These are phyloP conservation scores for Dictyostelium purpureum DNA, from an alignment of 78 protist species.

Conservation along the genomic window DNA sequence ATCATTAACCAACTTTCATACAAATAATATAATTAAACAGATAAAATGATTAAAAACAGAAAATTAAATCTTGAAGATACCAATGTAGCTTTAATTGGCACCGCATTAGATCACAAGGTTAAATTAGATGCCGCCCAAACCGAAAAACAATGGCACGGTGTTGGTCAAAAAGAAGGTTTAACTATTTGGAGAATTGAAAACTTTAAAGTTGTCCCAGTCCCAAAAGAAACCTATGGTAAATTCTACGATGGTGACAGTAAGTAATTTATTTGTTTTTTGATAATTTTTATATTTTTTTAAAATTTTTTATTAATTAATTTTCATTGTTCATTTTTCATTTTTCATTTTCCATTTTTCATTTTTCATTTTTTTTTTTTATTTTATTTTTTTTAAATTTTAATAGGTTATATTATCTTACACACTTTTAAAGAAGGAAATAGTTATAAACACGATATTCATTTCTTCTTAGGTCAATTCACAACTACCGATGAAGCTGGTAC, in stretches of 20 bases:
- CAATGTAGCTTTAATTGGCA: slow-evolving; percentile 39
- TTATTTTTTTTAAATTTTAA: no score
- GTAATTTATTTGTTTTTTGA: no score
- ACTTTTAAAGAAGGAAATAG: slow-evolving; percentile 85
- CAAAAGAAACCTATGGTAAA: slow-evolving; percentile 20
- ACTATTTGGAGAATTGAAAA: slow-evolving; percentile 75
- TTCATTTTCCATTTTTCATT: no score
- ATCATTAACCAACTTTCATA: no score
- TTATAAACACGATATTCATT: slow-evolving; percentile 32
- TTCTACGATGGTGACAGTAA: slow-evolving; percentile 17
- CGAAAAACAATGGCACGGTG: slow-evolving; percentile 46
- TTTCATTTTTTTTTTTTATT: no score
- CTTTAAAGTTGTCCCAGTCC: slow-evolving; percentile 38
- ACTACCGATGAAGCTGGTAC: slow-evolving; percentile 87
- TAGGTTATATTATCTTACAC: slow-evolving; percentile 26
- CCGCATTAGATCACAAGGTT: slow-evolving; percentile 52
- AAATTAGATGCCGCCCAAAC: slow-evolving; percentile 8
- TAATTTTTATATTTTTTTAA: no score
- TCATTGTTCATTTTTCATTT: no score
- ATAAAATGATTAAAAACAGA: slow-evolving; percentile 36
- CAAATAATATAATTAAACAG: no score
- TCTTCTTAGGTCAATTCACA: slow-evolving; percentile 89
- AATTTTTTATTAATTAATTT: no score
- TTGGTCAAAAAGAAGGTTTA: slow-evolving; percentile 25
- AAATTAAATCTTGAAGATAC: slow-evolving; percentile 22